phyloP scores from a whole-genome alignment of 495 filamentous ascomycete species.

The Patellaria atrata region DNA sequence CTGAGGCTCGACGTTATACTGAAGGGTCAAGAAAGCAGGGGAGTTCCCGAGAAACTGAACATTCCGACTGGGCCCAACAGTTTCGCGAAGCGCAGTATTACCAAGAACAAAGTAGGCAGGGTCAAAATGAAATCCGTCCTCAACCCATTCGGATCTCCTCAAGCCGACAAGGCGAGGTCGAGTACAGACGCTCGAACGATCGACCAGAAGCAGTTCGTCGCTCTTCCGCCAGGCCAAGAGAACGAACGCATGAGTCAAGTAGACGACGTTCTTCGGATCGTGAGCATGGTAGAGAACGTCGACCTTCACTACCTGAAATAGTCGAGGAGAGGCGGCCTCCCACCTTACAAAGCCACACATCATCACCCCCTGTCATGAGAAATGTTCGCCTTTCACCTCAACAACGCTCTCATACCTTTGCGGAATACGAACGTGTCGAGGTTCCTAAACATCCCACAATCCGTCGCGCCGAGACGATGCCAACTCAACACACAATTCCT shows the following conservation, averaged over 20 bases:
- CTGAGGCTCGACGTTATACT: slow-evolving; percentile 9
- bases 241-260: slow-evolving; percentile 4
- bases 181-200: slow-evolving; percentile 6
- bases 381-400: slow-evolving; percentile 9
- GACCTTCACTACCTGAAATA: slow-evolving; percentile 18
- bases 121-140: slow-evolving; percentile 9
- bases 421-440: slow-evolving; percentile 11
- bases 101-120: slow-evolving; percentile 10
- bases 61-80: slow-evolving; percentile 8
- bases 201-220: slow-evolving; percentile 10
- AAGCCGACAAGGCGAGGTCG: slow-evolving; percentile 12
- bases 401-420: slow-evolving; percentile 16
- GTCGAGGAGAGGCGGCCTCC: slow-evolving; percentile 18
- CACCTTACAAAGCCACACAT: slow-evolving; percentile 15
- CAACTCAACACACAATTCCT: no score
- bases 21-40: slow-evolving; percentile 10
- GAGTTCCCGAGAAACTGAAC: neutral
- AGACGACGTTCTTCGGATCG: slow-evolving; percentile 11
- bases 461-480: slow-evolving; percentile 22
- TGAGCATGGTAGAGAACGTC: slow-evolving; percentile 11
- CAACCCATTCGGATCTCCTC: slow-evolving; percentile 12
- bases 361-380: slow-evolving; percentile 17
- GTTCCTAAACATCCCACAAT: slow-evolving; percentile 14
- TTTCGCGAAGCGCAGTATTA: slow-evolving; percentile 4
- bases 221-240: slow-evolving; percentile 18